Conservation (phyloP, 2,329 filamentous ascomycete species). For the Fusarium tuaranense region DNA sequence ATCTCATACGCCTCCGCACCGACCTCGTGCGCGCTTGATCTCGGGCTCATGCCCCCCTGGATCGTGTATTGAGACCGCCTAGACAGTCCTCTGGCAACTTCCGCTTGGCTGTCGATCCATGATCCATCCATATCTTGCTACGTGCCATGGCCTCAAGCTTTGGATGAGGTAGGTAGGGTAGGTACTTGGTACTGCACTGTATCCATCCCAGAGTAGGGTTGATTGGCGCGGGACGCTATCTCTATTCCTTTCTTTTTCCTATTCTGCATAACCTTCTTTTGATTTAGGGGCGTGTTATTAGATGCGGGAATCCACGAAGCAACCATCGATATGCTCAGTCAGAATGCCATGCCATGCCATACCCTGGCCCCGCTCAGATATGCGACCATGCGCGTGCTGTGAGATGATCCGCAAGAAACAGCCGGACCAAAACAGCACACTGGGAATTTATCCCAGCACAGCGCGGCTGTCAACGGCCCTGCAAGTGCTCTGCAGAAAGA, state of each 20-base stretch:
- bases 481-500: conserved; percentile 20
- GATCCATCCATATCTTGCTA: not conserved
- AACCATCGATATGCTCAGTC: conserved; percentile 1
- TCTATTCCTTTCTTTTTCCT: conserved; percentile 21
- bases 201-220: conserved; percentile 1
- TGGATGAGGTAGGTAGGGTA: not conserved
- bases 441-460: conserved; percentile 19
- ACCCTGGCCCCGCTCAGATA: conserved; percentile 12
- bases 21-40: not conserved
- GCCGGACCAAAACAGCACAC: not conserved
- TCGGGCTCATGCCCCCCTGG: conserved; percentile 6
- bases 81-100: not conserved
- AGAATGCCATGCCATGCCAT: conserved; percentile 1
- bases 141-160: not conserved
- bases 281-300: conserved; percentile 33
- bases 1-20: conserved; percentile 2
- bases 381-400: conserved; percentile 4
- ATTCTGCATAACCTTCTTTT: conserved; percentile 4
- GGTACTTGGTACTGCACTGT: not conserved
- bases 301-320: not conserved
- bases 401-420: conserved; percentile 11
- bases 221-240: not conserved
- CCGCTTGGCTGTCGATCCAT: not conserved
- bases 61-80: not conserved
- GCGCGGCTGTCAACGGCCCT: conserved; percentile 19